These are phyloP conservation scores for Ogataea siamensis DNA, from an alignment of 805 yeast genomes.

Conservation along the genomic window DNA sequence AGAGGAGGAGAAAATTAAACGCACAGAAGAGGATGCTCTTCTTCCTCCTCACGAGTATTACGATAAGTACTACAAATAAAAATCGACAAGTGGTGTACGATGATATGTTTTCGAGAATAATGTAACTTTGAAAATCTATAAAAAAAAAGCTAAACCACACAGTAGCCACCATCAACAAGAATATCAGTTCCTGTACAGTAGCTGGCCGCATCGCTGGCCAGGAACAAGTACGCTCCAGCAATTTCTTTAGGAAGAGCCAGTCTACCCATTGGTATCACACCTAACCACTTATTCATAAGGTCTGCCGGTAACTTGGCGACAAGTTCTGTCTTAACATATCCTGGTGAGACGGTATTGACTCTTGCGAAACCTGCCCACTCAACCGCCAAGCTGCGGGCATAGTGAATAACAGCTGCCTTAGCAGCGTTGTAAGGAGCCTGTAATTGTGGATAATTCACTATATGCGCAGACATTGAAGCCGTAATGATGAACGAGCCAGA, in stretches of 20 bases:
- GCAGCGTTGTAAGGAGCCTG: conserved; percentile 87
- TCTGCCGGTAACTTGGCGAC: conserved; percentile 46
- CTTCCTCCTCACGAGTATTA: conserved; percentile 25
- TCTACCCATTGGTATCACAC: conserved; percentile 65
- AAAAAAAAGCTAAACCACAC: conserved; percentile 37
- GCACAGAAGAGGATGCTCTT: conserved; percentile 17
- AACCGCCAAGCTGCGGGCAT: conserved; percentile 74
- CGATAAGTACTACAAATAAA: conserved; percentile 7
- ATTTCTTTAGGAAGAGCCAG: conserved; percentile 72
- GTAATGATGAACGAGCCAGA: conserved; percentile 79
- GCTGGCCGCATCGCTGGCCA: conserved; percentile 78
- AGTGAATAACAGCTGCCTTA: conserved; percentile 79
- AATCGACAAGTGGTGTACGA: neutral
- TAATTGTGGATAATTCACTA: conserved; percentile 81
- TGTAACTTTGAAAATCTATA: neutral
- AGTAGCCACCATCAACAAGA: conserved; percentile 77
- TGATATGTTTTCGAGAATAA: neutral
- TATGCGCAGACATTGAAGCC: conserved; percentile 86
- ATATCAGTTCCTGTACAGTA: conserved; percentile 80
- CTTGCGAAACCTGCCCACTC: conserved; percentile 92
- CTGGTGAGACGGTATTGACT: conserved; percentile 79
- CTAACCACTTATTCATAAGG: conserved; percentile 48
- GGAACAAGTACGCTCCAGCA: conserved; percentile 74
- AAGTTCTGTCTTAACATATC: conserved; percentile 77
- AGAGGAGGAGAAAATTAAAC: conserved; percentile 21